A percentile compares a stretch with the other conserved stretches of the same genome.
These are phyloP conservation scores for Candolleomyces efflorescens DNA, from an alignment of 768 basidiomycete genomes.

Conservation along the genomic window DNA sequence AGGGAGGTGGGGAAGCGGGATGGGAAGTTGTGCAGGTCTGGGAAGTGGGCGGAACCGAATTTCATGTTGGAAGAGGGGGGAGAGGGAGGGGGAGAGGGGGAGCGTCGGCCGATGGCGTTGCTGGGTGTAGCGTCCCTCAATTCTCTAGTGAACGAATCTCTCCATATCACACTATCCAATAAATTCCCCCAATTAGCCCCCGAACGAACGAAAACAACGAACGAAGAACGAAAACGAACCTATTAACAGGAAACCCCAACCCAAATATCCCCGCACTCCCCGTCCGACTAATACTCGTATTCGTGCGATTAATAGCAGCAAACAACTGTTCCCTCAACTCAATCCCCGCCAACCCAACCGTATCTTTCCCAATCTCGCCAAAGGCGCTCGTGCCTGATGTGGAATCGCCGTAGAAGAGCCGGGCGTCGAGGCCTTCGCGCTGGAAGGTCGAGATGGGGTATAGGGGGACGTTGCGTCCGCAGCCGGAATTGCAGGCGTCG, in stretches of 20 bases:
- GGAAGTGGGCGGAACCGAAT: slow-evolving; percentile 19
- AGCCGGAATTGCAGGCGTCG: slow-evolving; percentile 46
- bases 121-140: not conserved
- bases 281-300: slow-evolving; percentile 54
- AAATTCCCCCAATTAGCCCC: too few species aligned
- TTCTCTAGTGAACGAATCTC: slow-evolving; percentile 23
- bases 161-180: slow-evolving; percentile 49
- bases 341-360: slow-evolving; percentile 50
- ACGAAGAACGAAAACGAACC: slow-evolving; percentile 41
- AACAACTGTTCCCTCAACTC: slow-evolving; percentile 50
- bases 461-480: slow-evolving; percentile 30
- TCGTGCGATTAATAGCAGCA: slow-evolving; percentile 64
- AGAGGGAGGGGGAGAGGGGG: too few species aligned
- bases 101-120: slow-evolving; percentile 1
- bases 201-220: too few species aligned
- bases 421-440: slow-evolving; percentile 40
- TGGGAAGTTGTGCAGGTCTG: slow-evolving; percentile 19
- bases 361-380: slow-evolving; percentile 60
- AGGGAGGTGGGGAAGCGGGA: slow-evolving; percentile 25
- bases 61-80: too few species aligned
- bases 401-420: slow-evolving; percentile 68
- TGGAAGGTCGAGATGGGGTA: slow-evolving; percentile 52
- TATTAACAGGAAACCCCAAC: slow-evolving; percentile 69
- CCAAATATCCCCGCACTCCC: slow-evolving; percentile 68
- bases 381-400: slow-evolving; percentile 62